These are phyloP conservation scores for Apiotrichum domesticum DNA, from an alignment of 1,284 basidiomycete species.

Conservation along the genomic window DNA sequence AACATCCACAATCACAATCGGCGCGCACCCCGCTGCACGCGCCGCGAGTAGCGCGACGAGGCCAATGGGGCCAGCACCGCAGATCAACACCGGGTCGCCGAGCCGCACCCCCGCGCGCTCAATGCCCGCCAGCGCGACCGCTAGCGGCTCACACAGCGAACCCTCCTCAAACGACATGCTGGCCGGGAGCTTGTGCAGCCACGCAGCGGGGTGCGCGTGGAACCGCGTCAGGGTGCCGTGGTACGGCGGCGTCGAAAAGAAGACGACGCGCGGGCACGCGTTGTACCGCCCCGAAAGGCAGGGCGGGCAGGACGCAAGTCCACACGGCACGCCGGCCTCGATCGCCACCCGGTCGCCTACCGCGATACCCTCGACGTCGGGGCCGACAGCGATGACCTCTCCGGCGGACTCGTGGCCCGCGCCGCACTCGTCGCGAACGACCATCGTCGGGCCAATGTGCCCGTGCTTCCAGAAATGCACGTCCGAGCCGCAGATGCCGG, in stretches of 20 bases:
- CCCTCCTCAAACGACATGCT: conserved; percentile 52
- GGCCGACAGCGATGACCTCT: conserved; percentile 48
- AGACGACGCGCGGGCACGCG: conserved; percentile 50
- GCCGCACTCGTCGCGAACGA: conserved; percentile 47
- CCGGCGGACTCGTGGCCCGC: conserved; percentile 50
- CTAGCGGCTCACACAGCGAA: conserved; percentile 52
- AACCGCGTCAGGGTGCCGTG: conserved; percentile 50
- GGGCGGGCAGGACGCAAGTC: conserved; percentile 48
- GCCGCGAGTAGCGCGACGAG: conserved; percentile 52
- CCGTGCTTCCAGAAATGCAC: conserved; percentile 55
- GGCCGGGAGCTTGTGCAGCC: conserved; percentile 53
- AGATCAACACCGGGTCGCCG: conserved; percentile 50
- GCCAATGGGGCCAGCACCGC: conserved; percentile 52
- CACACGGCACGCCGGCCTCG: conserved; percentile 53
- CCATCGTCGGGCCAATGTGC: conserved; percentile 44
- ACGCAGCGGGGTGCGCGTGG: conserved; percentile 53
- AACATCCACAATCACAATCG: conserved; percentile 54
- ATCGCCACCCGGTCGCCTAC: conserved; percentile 51
- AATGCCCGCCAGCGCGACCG: conserved; percentile 53
- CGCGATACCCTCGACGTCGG: conserved; percentile 44
- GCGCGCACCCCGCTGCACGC: conserved; percentile 52
- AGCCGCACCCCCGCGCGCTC: conserved; percentile 50
- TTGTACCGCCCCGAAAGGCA: conserved; percentile 54
- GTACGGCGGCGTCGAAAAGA: conserved; percentile 51
- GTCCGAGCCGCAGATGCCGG: conserved; percentile 51